Percentiles rank a stretch among this genome's conserved stretches.
These are phyloP conservation scores for Apophysomyces sp. DNA, from an alignment of 371 early-diverging fungal genomes.

Conservation along the genomic window DNA sequence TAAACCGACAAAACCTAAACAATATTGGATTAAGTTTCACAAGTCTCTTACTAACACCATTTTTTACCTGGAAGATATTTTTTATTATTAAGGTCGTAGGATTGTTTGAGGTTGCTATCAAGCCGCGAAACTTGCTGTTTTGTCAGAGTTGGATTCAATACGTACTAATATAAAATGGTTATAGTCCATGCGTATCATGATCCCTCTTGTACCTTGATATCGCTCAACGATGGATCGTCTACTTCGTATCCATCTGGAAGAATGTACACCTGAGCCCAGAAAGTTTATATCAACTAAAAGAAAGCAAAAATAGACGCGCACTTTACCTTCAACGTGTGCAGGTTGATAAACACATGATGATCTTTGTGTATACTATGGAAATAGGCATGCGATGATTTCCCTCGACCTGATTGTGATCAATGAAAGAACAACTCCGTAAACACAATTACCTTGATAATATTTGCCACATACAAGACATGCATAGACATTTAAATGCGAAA, in stretches of 20 bases:
- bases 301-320: background rate
- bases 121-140: slow-evolving; percentile 66
- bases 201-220: slow-evolving; percentile 95
- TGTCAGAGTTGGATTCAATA: slow-evolving; percentile 82
- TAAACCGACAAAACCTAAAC: slow-evolving; percentile 86
- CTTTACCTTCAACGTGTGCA: slow-evolving; percentile 78
- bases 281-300: background rate
- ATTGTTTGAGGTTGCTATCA: slow-evolving; percentile 59
- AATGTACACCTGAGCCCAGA: slow-evolving; percentile 69
- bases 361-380: slow-evolving; percentile 93
- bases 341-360: slow-evolving; percentile 96
- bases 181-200: too few species aligned
- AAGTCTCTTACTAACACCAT: background rate
- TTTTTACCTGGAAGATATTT: slow-evolving; percentile 78
- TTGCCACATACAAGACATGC: slow-evolving; percentile 97
- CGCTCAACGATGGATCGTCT: slow-evolving; percentile 81
- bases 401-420: slow-evolving; percentile 63
- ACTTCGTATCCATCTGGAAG: slow-evolving; percentile 96
- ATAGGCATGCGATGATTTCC: slow-evolving; percentile 91
- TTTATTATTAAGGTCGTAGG: slow-evolving; percentile 87
- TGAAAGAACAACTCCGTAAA: background rate
- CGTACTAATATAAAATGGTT: slow-evolving; percentile 51
- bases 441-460: slow-evolving; percentile 86
- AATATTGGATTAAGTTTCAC: background rate
- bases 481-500: slow-evolving; percentile 93